These are phyloP conservation scores for Orbilia blumenaviensis DNA, from an alignment of 2,329 filamentous ascomycete genomes.

Conservation along the genomic window DNA sequence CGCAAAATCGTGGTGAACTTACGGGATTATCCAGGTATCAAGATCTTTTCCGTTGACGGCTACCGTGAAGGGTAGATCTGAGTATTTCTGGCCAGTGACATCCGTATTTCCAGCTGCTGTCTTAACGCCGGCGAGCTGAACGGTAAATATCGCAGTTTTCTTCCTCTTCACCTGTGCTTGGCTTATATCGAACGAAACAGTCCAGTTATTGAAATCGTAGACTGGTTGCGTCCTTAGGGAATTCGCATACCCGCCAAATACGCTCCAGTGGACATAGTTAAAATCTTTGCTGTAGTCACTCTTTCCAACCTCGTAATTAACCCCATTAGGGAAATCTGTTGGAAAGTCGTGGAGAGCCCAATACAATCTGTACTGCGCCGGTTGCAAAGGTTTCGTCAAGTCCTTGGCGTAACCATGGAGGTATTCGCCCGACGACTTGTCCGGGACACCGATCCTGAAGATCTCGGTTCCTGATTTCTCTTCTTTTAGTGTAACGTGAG, in stretches of 20 bases:
- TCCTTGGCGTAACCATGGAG: constrained; percentile 68
- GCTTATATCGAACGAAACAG: constrained; percentile 66
- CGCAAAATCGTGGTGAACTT: too few relatives aligned
- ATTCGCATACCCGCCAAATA: constrained; percentile 69
- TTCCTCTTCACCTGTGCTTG: constrained; percentile 62
- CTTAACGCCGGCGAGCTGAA: constrained; percentile 72
- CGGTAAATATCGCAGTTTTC: constrained; percentile 68
- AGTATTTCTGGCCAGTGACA: constrained; percentile 66
- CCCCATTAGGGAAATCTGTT: constrained; percentile 69
- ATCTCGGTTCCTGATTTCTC: constrained; percentile 70
- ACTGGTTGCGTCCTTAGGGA: constrained; percentile 62
- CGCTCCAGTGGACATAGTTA: constrained; percentile 74
- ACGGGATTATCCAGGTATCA: constrained; percentile 68
- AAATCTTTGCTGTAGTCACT: constrained; percentile 65
- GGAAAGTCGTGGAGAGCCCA: constrained; percentile 71
- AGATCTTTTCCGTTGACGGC: constrained; percentile 63
- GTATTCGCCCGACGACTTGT: constrained; percentile 71
- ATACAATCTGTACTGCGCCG: constrained; percentile 70
- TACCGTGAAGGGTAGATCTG: constrained; percentile 67
- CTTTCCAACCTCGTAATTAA: constrained; percentile 69
- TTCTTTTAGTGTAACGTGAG: constrained; percentile 65
- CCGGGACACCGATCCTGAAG: constrained; percentile 71
- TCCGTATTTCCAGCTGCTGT: constrained; percentile 72
- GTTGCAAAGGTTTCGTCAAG: constrained; percentile 64
- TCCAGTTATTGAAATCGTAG: constrained; percentile 69